Evolutionary conservation across 441 rosid species (phyloP), one percentile per base, ranked within the genome.

Genomic region (Erodium trifolium): DNA sequence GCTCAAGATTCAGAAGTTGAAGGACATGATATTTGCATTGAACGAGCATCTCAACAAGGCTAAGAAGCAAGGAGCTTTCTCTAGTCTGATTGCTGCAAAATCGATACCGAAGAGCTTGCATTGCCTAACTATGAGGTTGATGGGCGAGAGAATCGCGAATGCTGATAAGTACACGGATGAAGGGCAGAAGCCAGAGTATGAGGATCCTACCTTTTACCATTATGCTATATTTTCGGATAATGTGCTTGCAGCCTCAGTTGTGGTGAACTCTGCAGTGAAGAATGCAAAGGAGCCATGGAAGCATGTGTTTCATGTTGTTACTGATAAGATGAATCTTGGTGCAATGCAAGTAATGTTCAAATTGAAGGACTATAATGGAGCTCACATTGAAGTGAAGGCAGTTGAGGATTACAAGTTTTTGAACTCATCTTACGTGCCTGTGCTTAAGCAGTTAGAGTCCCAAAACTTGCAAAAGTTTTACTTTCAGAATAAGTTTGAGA

Each of bases 301-400:
- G 75, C 98, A 93, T 77, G 98, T 93, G 8, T 89, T 93, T 55
- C 98, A 93, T 68, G 84, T 93, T 47, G 96, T 93, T 37, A 88
- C 96, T 0, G 89, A 93, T 78, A 79, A 86, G 65, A 91, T 88
- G 97, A 87, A 85, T 79, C 74, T 89, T 12, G 63, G 94, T 3
- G 65, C 98, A 2, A 94, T 90, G 98, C 98, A 94, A 85, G 98
- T 94, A 69, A 88, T 92, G 98, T 94, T 94, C 68, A 90, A 84
- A 76, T 75, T 89, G 66, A 94, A 92, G 83, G 92, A 90, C 27
- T 94, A 90, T 70, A 94, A 87, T 23, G 91, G 51, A 19, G 92
- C 92, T 0, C 87, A 82, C 51, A 74, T 93, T 67, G 97, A 90
- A 81, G 84, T 93, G 70, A 88, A 86, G 77, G 85, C 89, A 0